Conservation (phyloP, 2,329 filamentous ascomycete species). For the Macroventuria anomochaeta region DNA sequence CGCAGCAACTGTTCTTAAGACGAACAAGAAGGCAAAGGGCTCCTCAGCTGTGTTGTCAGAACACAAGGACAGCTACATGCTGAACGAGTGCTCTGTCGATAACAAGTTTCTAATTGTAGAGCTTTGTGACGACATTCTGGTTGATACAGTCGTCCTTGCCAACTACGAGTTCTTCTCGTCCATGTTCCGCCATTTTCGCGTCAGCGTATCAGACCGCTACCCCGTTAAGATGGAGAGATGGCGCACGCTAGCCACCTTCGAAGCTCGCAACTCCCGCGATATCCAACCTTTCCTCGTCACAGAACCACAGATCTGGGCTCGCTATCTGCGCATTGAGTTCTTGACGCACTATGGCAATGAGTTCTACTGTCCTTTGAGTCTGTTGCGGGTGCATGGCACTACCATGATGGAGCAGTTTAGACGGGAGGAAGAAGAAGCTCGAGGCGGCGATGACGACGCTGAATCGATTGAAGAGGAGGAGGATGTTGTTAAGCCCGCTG, state of each 20-base stretch:
- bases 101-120: constrained; percentile 97
- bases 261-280: constrained; percentile 89
- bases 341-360: constrained; percentile 94
- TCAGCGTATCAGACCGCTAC: constrained; percentile 93
- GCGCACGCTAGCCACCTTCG: constrained; percentile 86
- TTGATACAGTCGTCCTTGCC: constrained; percentile 95
- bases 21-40: constrained; percentile 84
- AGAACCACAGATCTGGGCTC: constrained; percentile 93
- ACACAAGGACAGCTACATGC: constrained; percentile 98
- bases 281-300: constrained; percentile 95
- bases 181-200: constrained; percentile 87
- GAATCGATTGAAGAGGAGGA: constrained; percentile 59
- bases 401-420: constrained; percentile 94
- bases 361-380: constrained; percentile 91
- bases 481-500: constrained; percentile 48
- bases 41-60: constrained; percentile 88
- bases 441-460: constrained; percentile 66
- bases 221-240: constrained; percentile 92
- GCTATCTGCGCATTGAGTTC: constrained; percentile 91
- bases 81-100: constrained; percentile 83
- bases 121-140: constrained; percentile 82
- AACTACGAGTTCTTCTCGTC: constrained; percentile 99
- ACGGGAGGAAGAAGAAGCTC: constrained; percentile 76
- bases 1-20: constrained; percentile 90
- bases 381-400: constrained; percentile 89